phyloP scores from a whole-genome alignment of 805 yeast species.

The Starmerella kuoi region DNA sequence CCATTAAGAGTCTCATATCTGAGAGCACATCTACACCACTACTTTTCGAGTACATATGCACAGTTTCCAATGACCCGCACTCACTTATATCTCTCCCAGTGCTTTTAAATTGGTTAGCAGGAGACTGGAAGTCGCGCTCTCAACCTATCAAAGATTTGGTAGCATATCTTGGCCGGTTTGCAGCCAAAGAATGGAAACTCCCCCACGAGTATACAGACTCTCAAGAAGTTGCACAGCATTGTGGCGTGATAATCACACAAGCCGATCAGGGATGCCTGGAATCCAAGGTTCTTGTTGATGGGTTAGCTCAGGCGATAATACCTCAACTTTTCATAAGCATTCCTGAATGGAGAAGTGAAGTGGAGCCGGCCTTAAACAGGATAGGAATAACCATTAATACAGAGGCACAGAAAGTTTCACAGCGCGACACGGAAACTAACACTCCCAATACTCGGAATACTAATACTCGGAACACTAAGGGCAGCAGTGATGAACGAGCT shows the following conservation, averaged over 20 bases:
- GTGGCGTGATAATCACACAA: conserved; percentile 10
- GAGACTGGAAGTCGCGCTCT: neutral
- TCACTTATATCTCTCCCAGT: conserved; percentile 20
- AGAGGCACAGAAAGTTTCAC: neutral
- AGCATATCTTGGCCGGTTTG: conserved; percentile 19
- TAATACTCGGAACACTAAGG: neutral
- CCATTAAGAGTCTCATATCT: conserved; percentile 4
- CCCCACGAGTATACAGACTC: conserved; percentile 2
- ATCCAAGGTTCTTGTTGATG: neutral
- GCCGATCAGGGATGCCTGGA: conserved; percentile 17
- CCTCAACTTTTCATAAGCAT: neutral
- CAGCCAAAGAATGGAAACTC: conserved; percentile 6
- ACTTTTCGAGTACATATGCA: conserved; percentile 24
- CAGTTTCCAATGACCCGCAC: conserved; percentile 21
- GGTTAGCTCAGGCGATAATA: neutral
- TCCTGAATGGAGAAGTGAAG: neutral
- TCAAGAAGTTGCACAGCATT: neutral
- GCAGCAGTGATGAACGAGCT: neutral
- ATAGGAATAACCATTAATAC: neutral
- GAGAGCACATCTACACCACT: conserved; percentile 19
- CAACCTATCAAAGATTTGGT: conserved; percentile 6
- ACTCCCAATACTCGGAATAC: neutral
- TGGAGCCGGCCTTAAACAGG: neutral
- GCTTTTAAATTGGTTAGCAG: conserved; percentile 11
- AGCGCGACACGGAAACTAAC: neutral